Percentiles rank a stretch among this genome's conserved stretches.
Evolutionary conservation across 2,329 filamentous ascomycete species (phyloP).

Genomic region (Pseudonectria buxi): DNA sequence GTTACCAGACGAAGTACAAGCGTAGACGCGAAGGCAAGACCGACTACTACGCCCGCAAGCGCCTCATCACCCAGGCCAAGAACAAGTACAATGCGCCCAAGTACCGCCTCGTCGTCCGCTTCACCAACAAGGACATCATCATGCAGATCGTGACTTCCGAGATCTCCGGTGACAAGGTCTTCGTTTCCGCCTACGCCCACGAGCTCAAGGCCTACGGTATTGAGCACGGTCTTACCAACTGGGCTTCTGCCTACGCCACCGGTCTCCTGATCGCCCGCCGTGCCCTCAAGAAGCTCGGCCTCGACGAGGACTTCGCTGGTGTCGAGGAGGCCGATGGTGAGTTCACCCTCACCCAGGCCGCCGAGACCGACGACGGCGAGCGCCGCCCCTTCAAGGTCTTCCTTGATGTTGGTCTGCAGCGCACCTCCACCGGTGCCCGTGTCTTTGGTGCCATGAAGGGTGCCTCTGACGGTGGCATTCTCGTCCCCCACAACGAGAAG

Average conservation of each 20-base stretch:
- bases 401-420: slow-evolving; percentile 95
- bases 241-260: slow-evolving; percentile 93
- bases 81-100: slow-evolving; percentile 99
- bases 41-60: slow-evolving; percentile 99
- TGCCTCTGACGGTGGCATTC: slow-evolving; percentile 95
- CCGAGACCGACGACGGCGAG: slow-evolving; percentile 82
- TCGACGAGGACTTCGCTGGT: slow-evolving; percentile 88
- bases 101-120: slow-evolving; percentile 98
- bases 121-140: slow-evolving; percentile 99
- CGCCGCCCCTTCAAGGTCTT: slow-evolving; percentile 99
- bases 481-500: slow-evolving; percentile 97
- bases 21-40: slow-evolving; percentile 95
- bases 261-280: slow-evolving; percentile 96
- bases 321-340: slow-evolving; percentile 97
- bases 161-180: slow-evolving; percentile 96
- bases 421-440: slow-evolving; percentile 96
- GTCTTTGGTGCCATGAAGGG: slow-evolving; percentile 99
- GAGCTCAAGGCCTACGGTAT: slow-evolving; percentile 98
- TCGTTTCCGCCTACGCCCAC: slow-evolving; percentile 86
- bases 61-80: slow-evolving; percentile 99
- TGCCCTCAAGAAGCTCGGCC: slow-evolving; percentile 91
- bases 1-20: slow-evolving; percentile 99
- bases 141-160: slow-evolving; percentile 95
- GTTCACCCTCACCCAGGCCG: slow-evolving; percentile 90
- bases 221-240: slow-evolving; percentile 98